These are phyloP conservation scores for Glomus cerebriforme DNA, from an alignment of 192 early-diverging fungal genomes.

Conservation along the genomic window DNA sequence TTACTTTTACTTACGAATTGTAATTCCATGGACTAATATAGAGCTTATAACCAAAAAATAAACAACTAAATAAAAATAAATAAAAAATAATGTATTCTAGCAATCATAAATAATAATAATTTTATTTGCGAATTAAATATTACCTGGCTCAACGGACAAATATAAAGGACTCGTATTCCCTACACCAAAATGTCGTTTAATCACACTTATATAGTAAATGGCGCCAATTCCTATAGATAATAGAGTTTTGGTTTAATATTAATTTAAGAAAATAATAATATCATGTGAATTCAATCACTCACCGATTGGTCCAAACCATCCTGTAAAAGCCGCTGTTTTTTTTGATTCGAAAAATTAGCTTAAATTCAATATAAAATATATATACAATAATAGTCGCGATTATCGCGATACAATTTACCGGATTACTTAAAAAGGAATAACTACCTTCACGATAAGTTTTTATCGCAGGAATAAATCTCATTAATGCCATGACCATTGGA, in stretches of 20 bases:
- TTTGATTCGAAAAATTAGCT: background rate
- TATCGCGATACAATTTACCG: background rate
- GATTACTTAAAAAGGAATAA: too few species aligned
- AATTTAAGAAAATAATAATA: too few species aligned
- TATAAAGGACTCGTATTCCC: background rate
- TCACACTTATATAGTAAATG: background rate
- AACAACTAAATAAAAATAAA: conserved; percentile 33
- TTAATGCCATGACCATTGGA: conserved; percentile 65
- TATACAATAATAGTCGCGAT: background rate
- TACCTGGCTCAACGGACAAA: background rate
- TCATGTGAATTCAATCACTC: too few species aligned
- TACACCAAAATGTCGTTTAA: background rate
- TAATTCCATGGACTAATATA: conserved; percentile 52
- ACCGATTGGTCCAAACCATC: conserved; percentile 93
- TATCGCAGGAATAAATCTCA: conserved; percentile 69
- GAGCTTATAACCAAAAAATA: conserved; percentile 44
- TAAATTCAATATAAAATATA: too few species aligned
- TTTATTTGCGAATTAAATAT: background rate
- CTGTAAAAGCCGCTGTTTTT: conserved; percentile 66
- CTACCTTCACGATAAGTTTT: conserved; percentile 63
- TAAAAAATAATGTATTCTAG: conserved; percentile 33
- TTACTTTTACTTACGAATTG: conserved; percentile 23
- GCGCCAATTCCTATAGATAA: conserved; percentile 45
- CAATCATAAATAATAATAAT: too few species aligned
- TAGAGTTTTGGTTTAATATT: too few species aligned